Base-by-base conservation (phyloP, 2,329 filamentous ascomycete genomes). In the Cladosporium sp. region DNA sequence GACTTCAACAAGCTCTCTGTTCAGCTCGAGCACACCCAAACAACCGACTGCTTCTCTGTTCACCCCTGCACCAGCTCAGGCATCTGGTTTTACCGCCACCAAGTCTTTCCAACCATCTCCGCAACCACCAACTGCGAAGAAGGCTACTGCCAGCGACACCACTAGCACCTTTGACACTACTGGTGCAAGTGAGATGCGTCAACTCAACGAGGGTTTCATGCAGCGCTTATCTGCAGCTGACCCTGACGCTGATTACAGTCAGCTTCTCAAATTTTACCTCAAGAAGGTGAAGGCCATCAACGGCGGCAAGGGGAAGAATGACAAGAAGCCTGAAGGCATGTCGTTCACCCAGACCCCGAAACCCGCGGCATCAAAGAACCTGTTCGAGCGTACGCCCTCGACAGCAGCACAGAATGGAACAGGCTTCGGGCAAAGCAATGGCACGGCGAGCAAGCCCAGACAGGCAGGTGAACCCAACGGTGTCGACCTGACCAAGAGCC, bases 131-230 rank as follows among this genome's bases (percentile, higher is more conserved):
- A 28, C 36, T 30, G 36, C 38, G n/a, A 44, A 59, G 36, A 36
- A 30, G 41, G 21, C 41, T 26, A 34, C 52, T 2, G 26, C 64
- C 11, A 47, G 15, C 7, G 30, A 51, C 12, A 28, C 65, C 38
- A 14, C 51, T 4, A 60, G 51, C 21, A 34, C 51, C 30, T 52
- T 59, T 24, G 59, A 64, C 12, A 36, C 67, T 15, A n/a, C 57
- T 30, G 52, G 41, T 30, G 57, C 55, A 26, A 65, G 51, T 44
- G 49, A 59, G 32, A 12, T 58, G 41, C 52, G 55, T 51, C 30
- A 65, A 26, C 68, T 77, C 15, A 77, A 77, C 65, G 68, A 74
- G 34, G 72, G 68, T 18, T 21, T 76, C 7, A 32, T 73, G n/a
- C 65, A 63, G 15, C 73, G 75, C 47, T 55, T 77, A 28, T 68